phyloP scores from a whole-genome alignment of 169 alveolate species.

The Sarcocystis neurona region DNA sequence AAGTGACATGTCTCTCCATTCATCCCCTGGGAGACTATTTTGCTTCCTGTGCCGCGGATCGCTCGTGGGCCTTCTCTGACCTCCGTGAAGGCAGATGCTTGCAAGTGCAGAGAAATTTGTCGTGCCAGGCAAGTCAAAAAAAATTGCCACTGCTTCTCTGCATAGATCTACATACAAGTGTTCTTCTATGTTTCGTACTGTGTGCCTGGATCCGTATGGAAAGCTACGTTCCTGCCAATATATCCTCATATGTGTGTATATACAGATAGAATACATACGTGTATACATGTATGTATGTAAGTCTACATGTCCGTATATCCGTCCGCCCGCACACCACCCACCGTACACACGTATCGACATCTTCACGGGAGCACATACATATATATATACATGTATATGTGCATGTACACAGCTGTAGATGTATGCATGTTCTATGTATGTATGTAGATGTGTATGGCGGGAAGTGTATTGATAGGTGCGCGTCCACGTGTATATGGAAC shows the following conservation, averaged over 20 bases:
- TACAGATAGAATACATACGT: neutral
- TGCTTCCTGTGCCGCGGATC: slow-evolving; percentile 74
- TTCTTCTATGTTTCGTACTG: neutral
- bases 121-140: slow-evolving; percentile 69
- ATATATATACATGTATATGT: too few relatives aligned
- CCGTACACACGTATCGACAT: too few relatives aligned
- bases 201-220: neutral
- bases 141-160: neutral
- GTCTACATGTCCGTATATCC: neutral
- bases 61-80: slow-evolving; percentile 77
- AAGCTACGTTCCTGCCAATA: neutral
- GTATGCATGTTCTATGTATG: too few relatives aligned
- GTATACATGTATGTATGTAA: neutral
- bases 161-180: neutral
- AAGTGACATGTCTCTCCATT: slow-evolving; percentile 68
- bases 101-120: slow-evolving; percentile 72
- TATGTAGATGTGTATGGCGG: too few relatives aligned
- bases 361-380: neutral
- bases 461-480: too few relatives aligned
- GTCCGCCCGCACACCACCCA: neutral
- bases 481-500: too few relatives aligned
- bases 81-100: slow-evolving; percentile 76
- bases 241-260: neutral
- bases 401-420: neutral
- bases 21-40: slow-evolving; percentile 84